phyloP scores from a whole-genome alignment of 176 grass and related monocot species.

The Musa itinerans region DNA sequence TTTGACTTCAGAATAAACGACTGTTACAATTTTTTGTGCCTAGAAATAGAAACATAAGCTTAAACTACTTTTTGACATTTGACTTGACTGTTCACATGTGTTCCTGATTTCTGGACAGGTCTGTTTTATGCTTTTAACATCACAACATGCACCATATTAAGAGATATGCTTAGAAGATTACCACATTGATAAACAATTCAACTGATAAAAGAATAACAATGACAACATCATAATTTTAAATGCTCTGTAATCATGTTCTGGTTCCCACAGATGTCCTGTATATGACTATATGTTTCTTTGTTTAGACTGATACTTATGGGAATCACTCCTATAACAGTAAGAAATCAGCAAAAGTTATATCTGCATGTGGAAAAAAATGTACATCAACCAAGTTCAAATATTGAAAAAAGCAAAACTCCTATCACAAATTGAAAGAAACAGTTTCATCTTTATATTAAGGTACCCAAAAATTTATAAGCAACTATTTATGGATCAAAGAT shows the following conservation, averaged over 20 bases:
- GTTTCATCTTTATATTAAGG: background rate
- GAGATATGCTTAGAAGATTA: background rate
- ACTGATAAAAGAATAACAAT: too few species aligned
- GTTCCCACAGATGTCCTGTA: too few species aligned
- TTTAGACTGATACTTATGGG: too few species aligned
- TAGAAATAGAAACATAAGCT: background rate
- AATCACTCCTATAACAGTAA: too few species aligned
- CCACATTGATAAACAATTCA: too few species aligned
- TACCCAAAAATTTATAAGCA: background rate
- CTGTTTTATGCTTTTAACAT: background rate
- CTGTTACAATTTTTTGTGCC: too few species aligned
- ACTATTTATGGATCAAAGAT: background rate
- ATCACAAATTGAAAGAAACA: background rate
- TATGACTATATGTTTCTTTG: too few species aligned
- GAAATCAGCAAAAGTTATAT: too few species aligned
- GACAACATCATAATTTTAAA: too few species aligned
- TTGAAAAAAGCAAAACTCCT: background rate
- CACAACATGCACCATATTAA: background rate
- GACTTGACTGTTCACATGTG: background rate
- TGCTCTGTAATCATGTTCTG: too few species aligned
- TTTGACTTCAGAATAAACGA: background rate
- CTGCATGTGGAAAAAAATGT: too few species aligned
- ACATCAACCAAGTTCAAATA: background rate
- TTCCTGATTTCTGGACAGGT: background rate
- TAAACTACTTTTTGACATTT: background rate